Conservation (phyloP, 768 basidiomycete species). For the Hypholoma fasciculare region DNA sequence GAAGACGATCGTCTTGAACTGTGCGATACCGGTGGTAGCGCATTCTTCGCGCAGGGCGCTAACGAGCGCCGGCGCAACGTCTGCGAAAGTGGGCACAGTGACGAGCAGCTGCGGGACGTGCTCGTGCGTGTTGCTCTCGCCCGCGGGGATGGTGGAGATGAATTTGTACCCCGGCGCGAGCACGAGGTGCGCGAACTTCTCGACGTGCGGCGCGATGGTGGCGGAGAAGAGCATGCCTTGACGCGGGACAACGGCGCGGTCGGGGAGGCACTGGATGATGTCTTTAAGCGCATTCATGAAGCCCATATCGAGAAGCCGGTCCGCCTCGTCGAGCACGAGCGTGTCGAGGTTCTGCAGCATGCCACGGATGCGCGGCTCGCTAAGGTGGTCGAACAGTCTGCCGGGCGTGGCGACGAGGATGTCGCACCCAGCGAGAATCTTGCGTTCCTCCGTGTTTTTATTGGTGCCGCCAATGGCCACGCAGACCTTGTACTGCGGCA, state of each 20-base stretch:
- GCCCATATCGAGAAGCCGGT: constrained; percentile 72
- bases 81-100: constrained; percentile 10
- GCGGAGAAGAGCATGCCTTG: constrained; percentile 75
- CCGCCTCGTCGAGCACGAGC: constrained; percentile 73
- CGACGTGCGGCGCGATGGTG: constrained; percentile 42
- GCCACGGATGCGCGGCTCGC: constrained; percentile 31
- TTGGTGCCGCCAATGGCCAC: constrained; percentile 60
- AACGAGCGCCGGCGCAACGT: constrained; percentile 4
- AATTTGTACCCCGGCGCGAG: constrained; percentile 34
- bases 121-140: constrained; percentile 62
- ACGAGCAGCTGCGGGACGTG: constrained; percentile 33
- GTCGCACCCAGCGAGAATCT: constrained; percentile 28
- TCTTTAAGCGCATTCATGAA: constrained; percentile 70
- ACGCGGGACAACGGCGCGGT: constrained; percentile 35
- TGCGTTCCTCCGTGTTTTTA: constrained; percentile 18
- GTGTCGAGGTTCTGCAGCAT: constrained; percentile 39
- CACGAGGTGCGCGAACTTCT: constrained; percentile 7
- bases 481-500: constrained; percentile 43
- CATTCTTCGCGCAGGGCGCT: constrained; percentile 3
- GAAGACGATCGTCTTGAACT: constrained; percentile 57
- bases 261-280: constrained; percentile 46
- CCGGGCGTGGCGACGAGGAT: constrained; percentile 78
- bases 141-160: constrained; percentile 56
- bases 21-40: constrained; percentile 17
- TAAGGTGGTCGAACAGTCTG: constrained; percentile 69